Conservation (phyloP, 306 rosid species). For the Quercus bicolor region DNA sequence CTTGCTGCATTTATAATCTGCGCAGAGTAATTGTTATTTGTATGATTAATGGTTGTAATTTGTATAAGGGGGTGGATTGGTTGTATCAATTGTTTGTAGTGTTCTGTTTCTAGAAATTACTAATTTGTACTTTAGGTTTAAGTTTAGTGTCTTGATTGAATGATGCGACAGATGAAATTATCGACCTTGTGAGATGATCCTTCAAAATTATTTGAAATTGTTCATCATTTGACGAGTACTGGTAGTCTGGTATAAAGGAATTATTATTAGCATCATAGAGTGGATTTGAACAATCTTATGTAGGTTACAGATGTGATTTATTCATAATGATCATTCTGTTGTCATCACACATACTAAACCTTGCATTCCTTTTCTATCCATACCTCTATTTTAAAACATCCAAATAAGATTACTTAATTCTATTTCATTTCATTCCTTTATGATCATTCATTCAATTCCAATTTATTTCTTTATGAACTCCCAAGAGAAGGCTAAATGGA, state of each 20-base stretch:
- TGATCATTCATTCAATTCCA: too few relatives aligned
- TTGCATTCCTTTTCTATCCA: too few relatives aligned
- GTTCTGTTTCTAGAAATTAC: conserved; percentile 16
- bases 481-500: too few relatives aligned
- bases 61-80: conserved; percentile 22
- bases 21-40: conserved; percentile 15
- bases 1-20: conserved; percentile 6
- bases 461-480: too few relatives aligned
- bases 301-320: background rate
- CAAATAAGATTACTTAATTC: too few relatives aligned
- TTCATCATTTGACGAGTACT: background rate
- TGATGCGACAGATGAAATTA: conserved; percentile 2
- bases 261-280: background rate
- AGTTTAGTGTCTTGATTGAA: background rate
- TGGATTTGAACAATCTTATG: background rate
- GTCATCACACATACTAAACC: too few relatives aligned
- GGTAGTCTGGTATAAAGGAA: background rate
- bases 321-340: background rate
- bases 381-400: too few relatives aligned
- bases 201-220: background rate
- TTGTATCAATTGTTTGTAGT: conserved; percentile 34
- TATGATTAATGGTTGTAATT: background rate
- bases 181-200: background rate
- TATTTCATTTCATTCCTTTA: too few relatives aligned
- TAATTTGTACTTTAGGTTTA: conserved; percentile 29